These are phyloP conservation scores for Chloranthus sessilifolius DNA, from an alignment of 164 flowering plant genomes.

Conservation along the genomic window DNA sequence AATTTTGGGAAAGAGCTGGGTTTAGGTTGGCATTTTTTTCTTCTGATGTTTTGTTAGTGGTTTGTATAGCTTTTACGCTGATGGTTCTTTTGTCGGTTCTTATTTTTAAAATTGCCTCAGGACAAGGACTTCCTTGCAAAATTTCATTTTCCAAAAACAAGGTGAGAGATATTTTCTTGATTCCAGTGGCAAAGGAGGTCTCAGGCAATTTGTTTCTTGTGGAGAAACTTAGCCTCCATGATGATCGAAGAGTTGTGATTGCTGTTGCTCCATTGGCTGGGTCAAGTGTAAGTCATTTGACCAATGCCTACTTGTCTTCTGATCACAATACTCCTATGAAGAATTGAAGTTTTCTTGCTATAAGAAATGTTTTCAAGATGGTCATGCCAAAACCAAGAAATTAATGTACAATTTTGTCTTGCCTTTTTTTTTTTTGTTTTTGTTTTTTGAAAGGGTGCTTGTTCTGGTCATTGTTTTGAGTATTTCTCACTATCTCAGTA, in stretches of 20 bases:
- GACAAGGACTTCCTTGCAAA: constrained; percentile 42
- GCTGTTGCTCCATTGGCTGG: constrained; percentile 66
- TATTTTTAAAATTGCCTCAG: constrained; percentile 23
- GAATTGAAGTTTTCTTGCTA: not conserved
- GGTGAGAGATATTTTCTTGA: constrained; percentile 37
- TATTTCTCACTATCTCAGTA: not conserved
- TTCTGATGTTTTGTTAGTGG: not conserved
- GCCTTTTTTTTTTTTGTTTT: not conserved
- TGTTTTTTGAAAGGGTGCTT: not conserved
- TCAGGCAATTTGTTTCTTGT: constrained; percentile 51
- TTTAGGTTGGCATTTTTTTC: constrained; percentile 32
- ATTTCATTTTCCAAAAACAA: constrained; percentile 46
- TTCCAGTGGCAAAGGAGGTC: constrained; percentile 38
- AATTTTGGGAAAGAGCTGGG: constrained; percentile 44
- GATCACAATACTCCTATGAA: not conserved
- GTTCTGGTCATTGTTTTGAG: not conserved
- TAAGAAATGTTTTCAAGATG: not conserved
- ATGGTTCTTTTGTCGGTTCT: not conserved
- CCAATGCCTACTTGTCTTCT: not conserved
- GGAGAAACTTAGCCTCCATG: constrained; percentile 45
- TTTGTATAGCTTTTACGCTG: not conserved
- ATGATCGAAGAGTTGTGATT: constrained; percentile 40
- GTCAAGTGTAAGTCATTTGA: constrained; percentile 34
- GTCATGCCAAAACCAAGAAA: not conserved
- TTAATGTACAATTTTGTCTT: no score